Evolutionary conservation across 2,329 filamentous ascomycete genomes (phyloP).

Genomic region (Ascochyta clinopodiicola): DNA sequence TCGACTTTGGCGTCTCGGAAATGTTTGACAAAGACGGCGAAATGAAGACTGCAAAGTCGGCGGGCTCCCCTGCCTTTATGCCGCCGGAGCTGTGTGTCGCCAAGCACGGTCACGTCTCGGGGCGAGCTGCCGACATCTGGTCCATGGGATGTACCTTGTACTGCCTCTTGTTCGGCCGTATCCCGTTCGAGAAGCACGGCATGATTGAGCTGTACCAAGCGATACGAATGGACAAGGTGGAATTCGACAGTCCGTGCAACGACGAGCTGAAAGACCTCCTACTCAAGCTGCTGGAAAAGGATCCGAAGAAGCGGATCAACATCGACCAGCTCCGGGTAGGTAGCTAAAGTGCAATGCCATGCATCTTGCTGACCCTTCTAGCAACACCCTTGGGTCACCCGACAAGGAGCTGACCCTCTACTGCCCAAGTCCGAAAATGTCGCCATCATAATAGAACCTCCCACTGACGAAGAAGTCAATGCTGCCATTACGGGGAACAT

Average conservation of each 20-base stretch:
- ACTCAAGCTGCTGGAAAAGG: constrained; percentile 76
- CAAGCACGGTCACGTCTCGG: constrained; percentile 85
- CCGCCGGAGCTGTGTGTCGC: constrained; percentile 90
- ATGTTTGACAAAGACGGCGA: constrained; percentile 90
- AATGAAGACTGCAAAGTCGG: constrained; percentile 92
- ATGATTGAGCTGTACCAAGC: constrained; percentile 89
- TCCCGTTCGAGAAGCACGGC: constrained; percentile 82
- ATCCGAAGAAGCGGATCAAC: constrained; percentile 80
- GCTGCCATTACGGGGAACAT: constrained; percentile 91
- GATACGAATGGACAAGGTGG: constrained; percentile 74
- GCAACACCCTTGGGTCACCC: constrained; percentile 94
- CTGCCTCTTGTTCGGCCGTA: constrained; percentile 84
- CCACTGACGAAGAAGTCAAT: constrained; percentile 89
- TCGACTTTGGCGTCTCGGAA: constrained; percentile 98
- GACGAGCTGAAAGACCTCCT: constrained; percentile 78
- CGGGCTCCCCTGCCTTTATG: constrained; percentile 92
- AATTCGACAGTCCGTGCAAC: constrained; percentile 69
- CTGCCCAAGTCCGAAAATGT: constrained; percentile 87
- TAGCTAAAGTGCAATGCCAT: background rate
- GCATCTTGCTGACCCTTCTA: constrained; percentile 49
- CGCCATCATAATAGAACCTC: constrained; percentile 76
- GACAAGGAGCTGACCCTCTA: constrained; percentile 75
- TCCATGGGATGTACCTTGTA: constrained; percentile 97
- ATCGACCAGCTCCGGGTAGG: constrained; percentile 83
- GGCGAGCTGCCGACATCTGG: constrained; percentile 93